Evolutionary conservation across 768 basidiomycete species (phyloP), one percentile per base, ranked within the genome.

Genomic region (Auricularia heimuer): DNA sequence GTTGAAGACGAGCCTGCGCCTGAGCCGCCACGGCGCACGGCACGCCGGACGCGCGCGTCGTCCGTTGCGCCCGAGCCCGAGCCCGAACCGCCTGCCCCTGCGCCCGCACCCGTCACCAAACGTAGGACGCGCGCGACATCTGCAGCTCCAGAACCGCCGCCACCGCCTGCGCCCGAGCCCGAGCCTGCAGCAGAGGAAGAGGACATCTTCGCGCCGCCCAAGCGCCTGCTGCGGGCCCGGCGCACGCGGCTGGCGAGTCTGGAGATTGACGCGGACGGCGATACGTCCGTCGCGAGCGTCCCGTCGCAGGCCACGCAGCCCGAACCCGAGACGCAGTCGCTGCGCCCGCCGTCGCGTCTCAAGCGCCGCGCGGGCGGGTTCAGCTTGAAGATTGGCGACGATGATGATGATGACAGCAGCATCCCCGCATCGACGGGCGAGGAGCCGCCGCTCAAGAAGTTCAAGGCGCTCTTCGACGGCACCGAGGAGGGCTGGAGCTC

Each of bases 401-500:
- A 62, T 54, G 58, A 33, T 18, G 44, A 45, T 8, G 64, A 65
- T n/a, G 85, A 51, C 11, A 51, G 44, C 44, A 56, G 56, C 21
- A 29, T 33, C 11, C 56, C 12, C 21, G 56, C 14, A 0, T n/a
- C 54, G n/a, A n/a, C 14, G 34, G 56, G 11, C 0, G 56, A 24
- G 14, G 24, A 85, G 67, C 88, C 85, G 0, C 82, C 85, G 2
- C 72, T 83, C 34, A 90, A 90, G 71, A 88, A 84, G 72, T 88
- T 85, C 77, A 86, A 84, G 68, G 83, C 84, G 0, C 76, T 90
- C 11, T 90, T 88, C 67, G 88, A 90, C 18, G 82, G 84, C 8
- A 86, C 78, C 54, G 78, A 85, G 56, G 29, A 60, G 39, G 39
- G 39, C 39, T 42, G 39, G 39, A 42, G 39, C 39, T 29, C 34